Evolutionary conservation across 2,329 filamentous ascomycete species (phyloP), one percentile per base, ranked within the genome.

Genomic region (Colletotrichum lindemuthianum): DNA sequence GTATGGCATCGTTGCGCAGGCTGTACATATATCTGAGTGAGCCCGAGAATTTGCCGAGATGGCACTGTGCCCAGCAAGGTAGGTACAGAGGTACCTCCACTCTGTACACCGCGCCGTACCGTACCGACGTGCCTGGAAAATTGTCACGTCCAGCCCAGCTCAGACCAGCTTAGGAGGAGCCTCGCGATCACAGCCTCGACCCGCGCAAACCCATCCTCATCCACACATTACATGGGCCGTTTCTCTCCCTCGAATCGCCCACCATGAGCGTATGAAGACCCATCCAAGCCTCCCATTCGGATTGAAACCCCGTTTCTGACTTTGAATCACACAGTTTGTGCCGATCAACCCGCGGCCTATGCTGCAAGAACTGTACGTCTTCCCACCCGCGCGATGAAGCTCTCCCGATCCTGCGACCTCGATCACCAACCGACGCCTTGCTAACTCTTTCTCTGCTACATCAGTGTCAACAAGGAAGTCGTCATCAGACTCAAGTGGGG

Each of bases 401-500:
- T 8, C 41, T 32, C 51, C 24, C 15, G 12, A 24, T 8, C 12
- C 43, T 51, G 34, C 33, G 15, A 9, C 16, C 44, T 37, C 47
- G 53, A 56, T 24, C 58, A 5, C 34, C 40, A 32, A 16, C 49
- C 10, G 15, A 63, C 45, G 68, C 50, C 59, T 10, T 33, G 24
- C 39, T 58, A 40, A 55, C 40, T 58, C 24, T 24, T 11, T 48
- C 50, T 47, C 12, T 32, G 15, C 24, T 39, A 24, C 51, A 15
- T 5, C 69, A 93, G 91, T 69, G 91, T 99, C 80, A 92, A 96
- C 83, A 92, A 96, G 78, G 88, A 95, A 74, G 90, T 99, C 74
- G 85, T 94, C 68, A 91, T 99, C 69, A 92, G 94, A 72, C 87
- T 99, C 69, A 99, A 99, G 86, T 99, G 96, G 96, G 93, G 93